Evolutionary conservation across 805 yeast species (phyloP), one percentile per base, ranked within the genome.

Genomic region (Barnettozyma populi): DNA sequence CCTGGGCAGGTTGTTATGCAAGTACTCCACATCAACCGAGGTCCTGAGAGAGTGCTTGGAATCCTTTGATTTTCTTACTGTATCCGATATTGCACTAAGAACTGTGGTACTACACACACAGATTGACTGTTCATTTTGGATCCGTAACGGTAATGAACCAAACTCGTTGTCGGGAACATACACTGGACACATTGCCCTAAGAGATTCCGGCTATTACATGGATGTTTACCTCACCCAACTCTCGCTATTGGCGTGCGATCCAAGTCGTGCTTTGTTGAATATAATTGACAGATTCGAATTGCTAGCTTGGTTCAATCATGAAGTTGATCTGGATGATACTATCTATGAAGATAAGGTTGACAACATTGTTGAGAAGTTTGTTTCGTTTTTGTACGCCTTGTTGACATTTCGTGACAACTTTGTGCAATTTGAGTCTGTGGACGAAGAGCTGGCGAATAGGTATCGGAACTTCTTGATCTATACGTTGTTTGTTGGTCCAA

Each of bases 171-270:
- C 81, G 0, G 60, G 74, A 0, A 64, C 74, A 14, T 80, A 81
- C 52, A 67, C 68, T 46, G 74, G 71, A n/a, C 56, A 66, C 7
- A 52, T 62, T 4, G 67, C 74, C 59, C 62, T 73, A 2, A 76
- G 75, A 48, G 53, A 67, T 23, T 66, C 86, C 18, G 70, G 90
- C 25, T 90, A 78, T 57, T 68, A 80, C 46, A 73, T 90, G 51
- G 99, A 94, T 58, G 68, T 94, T 23, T 85, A 80, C 60, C 63
- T 89, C 50, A 73, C 77, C 4, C 99, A 94, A 57, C 51, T 72
- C 6, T 70, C 76, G 41, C 68, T 85, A 20, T 76, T 82, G 41
- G 74, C 77, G 43, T 53, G 63, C 67, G 51, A 68, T 79, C 36
- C 72, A 73, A 52, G 75, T 71, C 52, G 73, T 82, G 53, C 86